Conservation (phyloP, 2,329 filamentous ascomycete species). For the Verticillium albo-atrum region DNA sequence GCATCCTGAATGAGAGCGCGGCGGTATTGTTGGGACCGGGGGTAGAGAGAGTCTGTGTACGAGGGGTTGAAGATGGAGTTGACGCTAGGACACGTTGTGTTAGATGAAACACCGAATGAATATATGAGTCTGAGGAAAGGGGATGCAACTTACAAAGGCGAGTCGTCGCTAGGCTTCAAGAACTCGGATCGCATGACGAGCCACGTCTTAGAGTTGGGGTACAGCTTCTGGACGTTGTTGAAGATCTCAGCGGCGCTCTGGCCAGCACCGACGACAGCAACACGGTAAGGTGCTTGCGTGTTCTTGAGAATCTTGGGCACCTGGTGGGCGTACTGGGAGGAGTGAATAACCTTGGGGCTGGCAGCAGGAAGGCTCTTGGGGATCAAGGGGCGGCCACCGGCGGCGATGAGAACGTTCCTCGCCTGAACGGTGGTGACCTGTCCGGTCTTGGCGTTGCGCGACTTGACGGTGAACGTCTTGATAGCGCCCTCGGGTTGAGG, state of each 20-base stretch:
- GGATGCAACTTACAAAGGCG: constrained; percentile 70
- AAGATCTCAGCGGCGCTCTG: constrained; percentile 96
- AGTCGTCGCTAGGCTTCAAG: constrained; percentile 87
- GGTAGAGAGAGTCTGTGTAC: constrained; percentile 72
- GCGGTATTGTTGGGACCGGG: constrained; percentile 59
- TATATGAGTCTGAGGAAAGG: not conserved
- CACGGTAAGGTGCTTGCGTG: constrained; percentile 55
- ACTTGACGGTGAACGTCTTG: constrained; percentile 63
- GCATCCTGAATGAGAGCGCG: constrained; percentile 59
- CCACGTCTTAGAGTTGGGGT: constrained; percentile 73
- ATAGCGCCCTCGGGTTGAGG: constrained; percentile 37
- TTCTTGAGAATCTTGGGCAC: constrained; percentile 57
- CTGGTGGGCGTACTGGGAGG: constrained; percentile 73
- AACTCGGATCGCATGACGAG: constrained; percentile 81
- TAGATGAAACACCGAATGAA: constrained; percentile 16
- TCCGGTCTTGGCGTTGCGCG: constrained; percentile 57
- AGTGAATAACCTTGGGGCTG: constrained; percentile 77
- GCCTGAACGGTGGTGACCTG: constrained; percentile 47
- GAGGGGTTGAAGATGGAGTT: constrained; percentile 92
- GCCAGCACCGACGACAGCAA: constrained; percentile 83
- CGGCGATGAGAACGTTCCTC: constrained; percentile 60
- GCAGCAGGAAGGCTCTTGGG: constrained; percentile 65
- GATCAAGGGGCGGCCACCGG: constrained; percentile 61
- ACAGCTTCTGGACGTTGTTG: constrained; percentile 76
- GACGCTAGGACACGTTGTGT: constrained; percentile 53